Conservation (phyloP, 495 filamentous ascomycete genomes). For the Arthonia radiata region DNA sequence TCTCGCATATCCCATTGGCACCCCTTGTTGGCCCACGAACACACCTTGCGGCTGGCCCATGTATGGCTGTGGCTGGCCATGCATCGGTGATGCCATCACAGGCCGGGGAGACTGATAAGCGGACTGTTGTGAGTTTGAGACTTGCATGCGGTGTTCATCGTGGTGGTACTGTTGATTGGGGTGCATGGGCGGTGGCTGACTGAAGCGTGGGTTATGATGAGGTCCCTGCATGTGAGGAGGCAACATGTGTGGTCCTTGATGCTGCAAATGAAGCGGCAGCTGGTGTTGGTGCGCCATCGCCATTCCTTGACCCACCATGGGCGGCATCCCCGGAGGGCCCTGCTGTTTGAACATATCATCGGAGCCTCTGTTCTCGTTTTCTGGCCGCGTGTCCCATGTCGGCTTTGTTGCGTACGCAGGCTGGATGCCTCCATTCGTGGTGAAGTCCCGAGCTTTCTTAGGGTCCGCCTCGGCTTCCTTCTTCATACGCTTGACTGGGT, state of each 20-base stretch:
- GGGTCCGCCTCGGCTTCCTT: conserved; percentile 19
- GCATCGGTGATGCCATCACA: conserved; percentile 22
- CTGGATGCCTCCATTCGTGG: conserved; percentile 48
- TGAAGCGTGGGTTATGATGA: conserved; percentile 39
- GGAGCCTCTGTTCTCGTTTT: conserved; percentile 43
- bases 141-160: conserved; percentile 68
- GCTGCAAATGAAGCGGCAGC: conserved; percentile 27
- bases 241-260: conserved; percentile 12
- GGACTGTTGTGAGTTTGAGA: conserved; percentile 54
- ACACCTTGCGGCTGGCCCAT: conserved; percentile 35
- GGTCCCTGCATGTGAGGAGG: conserved; percentile 41
- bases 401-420: conserved; percentile 55
- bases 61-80: conserved; percentile 46
- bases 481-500: conserved; percentile 50
- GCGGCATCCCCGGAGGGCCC: conserved; percentile 30
- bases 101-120: conserved; percentile 51
- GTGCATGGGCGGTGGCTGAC: conserved; percentile 33
- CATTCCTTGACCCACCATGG: conserved; percentile 32
- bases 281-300: conserved; percentile 54
- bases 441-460: conserved; percentile 21
- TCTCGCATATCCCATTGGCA: conserved; percentile 44
- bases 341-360: conserved; percentile 49
- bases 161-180: conserved; percentile 37
- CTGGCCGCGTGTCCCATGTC: conserved; percentile 43
- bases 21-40: conserved; percentile 37